Base-by-base conservation (phyloP, 2,329 filamentous ascomycete species). In the Arthrobotrys iridis region DNA sequence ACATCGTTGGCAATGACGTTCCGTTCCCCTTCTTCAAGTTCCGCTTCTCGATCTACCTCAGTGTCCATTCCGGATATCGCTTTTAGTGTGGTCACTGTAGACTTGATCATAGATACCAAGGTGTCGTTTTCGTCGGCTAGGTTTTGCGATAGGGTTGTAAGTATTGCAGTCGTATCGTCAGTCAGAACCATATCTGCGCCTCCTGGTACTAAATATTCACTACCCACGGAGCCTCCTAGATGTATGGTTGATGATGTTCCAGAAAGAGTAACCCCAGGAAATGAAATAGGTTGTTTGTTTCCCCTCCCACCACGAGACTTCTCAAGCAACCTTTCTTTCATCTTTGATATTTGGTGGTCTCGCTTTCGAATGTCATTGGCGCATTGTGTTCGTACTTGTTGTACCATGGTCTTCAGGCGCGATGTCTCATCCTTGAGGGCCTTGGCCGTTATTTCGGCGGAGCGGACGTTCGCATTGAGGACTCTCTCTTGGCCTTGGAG, bases 61-160 rank as follows among this genome's bases (percentile, higher is more conserved):
- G 81, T 82, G 26, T 85, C 83, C 80, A 86, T 87, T 0, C 89
- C 88, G 78, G 88, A 89, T 85, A 91, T 88, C 57, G 90, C 87
- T 77, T 89, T 88, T 71, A 98, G 83, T 0, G 88, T 91, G 1
- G 87, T 84, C 67, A 94, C 87, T 0, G 93, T 92, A 58, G 87
- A 88, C 60, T 89, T 85, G 58, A 96, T 86, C 28, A 97, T 85
- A 0, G 84, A 85, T 37, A 96, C 88, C 10, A 98, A 83, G 3
- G 88, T 87, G 80, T 97, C 93, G 79, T 99, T 99, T 82, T 99
- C 95, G 78, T 96, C 92, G 80, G 93, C 95, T 70, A 98, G 84
- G 40, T 88, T 89, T 81, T 91, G 91, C 28, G 92, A 93, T 71
- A 97, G 84, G 80, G 91, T 89, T 0, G 93, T 95, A 68, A 99